Base-by-base conservation (phyloP, 2,329 filamentous ascomycete species). In the Ophiocordyceps polyrhachis-furcata region DNA sequence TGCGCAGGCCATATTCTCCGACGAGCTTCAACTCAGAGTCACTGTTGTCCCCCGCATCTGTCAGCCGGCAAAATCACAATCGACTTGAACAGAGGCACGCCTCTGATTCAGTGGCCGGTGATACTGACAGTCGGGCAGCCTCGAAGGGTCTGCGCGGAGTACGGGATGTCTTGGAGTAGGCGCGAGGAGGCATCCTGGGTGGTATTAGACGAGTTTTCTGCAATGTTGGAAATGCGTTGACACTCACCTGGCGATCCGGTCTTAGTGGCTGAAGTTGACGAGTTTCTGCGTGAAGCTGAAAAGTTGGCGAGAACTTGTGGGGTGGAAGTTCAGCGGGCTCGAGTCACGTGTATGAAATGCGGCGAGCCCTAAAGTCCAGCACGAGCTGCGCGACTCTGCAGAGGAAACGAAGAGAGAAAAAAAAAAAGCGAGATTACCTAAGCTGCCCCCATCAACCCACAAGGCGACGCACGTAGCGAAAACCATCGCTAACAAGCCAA, bases 21-120 rank as follows among this genome's bases (percentile, higher is more conserved):
- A 98, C 89, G 71, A 91, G 83, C 84, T 98, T 98, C 72, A 98
- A 75, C 77, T 98, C 91, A 65, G 88, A 86, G 77, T 98, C 91
- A 76, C 91, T 96, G 75, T 65, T 65, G 61, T 58, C 56, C 55
- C 60, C 55, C 60, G 53, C 65, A 62, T 62, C n/a, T n/a, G 74
- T 83, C 78, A 83, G 82, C 83, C 72, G 74, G 68, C 7, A 57
- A 28, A 55, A 68, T 78, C 73, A 79, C 76, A 79, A 76, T 76
- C 83, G 89, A 94, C 88, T 68, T 96, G 74, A 88, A 80, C 78
- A 84, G 84, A 93, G 86, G 64, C 87, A 88, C 84, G 88, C 25
- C 89, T 94, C 82, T 67, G 77, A 76, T 80, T 93, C 83, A 96
- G 83, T 96, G 91, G 89, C 83, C 87, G 78, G 78, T 72, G 71